These are phyloP conservation scores for Colletotrichum neosansevieriae DNA, from an alignment of 2,329 filamentous ascomycete genomes.

Conservation along the genomic window DNA sequence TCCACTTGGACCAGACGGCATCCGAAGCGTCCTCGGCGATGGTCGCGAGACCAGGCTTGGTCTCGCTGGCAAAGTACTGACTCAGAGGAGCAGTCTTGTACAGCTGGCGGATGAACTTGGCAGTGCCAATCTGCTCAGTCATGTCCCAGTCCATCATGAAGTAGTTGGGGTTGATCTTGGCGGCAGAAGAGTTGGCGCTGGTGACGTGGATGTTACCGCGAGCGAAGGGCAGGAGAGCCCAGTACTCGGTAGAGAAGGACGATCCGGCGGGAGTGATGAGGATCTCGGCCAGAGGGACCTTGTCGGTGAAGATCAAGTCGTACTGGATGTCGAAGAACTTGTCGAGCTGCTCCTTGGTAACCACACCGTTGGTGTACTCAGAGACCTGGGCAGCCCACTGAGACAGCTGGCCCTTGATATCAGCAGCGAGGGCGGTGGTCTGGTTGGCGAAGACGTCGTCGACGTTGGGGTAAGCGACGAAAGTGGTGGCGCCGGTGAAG, in stretches of 20 bases:
- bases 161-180: constrained; percentile 52
- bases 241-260: constrained; percentile 53
- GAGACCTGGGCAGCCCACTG: constrained; percentile 29
- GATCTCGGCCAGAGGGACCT: constrained; percentile 60
- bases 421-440: constrained; percentile 34
- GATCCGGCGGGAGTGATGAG: constrained; percentile 51
- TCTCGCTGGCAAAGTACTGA: constrained; percentile 38
- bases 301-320: constrained; percentile 59
- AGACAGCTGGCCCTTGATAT: constrained; percentile 17
- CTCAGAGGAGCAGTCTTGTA: constrained; percentile 48
- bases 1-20: constrained; percentile 30
- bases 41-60: constrained; percentile 42
- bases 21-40: constrained; percentile 48
- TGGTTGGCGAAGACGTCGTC: constrained; percentile 42
- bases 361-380: constrained; percentile 29
- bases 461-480: constrained; percentile 15
- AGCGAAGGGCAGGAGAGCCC: constrained; percentile 53
- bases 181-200: constrained; percentile 48
- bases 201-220: constrained; percentile 56
- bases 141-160: constrained; percentile 53
- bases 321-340: constrained; percentile 58
- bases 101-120: constrained; percentile 47
- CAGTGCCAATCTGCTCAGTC: constrained; percentile 45
- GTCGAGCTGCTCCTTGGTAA: constrained; percentile 47
- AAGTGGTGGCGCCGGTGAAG: constrained; percentile 20